phyloP scores from a whole-genome alignment of 2,329 filamentous ascomycete species.

The Diaporthe australafricana region DNA sequence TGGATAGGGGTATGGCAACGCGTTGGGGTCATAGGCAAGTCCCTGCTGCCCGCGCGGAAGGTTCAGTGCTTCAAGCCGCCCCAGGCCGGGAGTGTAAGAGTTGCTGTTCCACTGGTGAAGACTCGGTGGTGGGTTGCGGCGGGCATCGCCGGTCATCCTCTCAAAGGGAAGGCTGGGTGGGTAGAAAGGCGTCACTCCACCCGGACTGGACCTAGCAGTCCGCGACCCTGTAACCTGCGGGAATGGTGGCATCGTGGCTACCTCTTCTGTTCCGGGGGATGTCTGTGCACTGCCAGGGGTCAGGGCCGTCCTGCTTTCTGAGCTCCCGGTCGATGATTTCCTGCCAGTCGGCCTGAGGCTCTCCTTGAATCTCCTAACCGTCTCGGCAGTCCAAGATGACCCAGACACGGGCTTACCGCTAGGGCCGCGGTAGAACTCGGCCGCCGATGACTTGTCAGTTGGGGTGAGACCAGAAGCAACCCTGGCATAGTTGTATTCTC shows the following conservation, averaged over 20 bases:
- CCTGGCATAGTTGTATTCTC: slow-evolving; percentile 24
- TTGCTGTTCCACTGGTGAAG: slow-evolving; percentile 45
- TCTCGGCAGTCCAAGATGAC: slow-evolving; percentile 48
- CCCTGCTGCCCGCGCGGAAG: slow-evolving; percentile 39
- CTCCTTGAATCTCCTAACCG: slow-evolving; percentile 46
- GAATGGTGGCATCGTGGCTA: slow-evolving; percentile 24
- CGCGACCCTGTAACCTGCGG: slow-evolving; percentile 40
- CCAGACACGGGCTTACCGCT: slow-evolving; percentile 45
- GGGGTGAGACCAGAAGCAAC: slow-evolving; percentile 27
- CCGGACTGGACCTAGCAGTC: slow-evolving; percentile 48
- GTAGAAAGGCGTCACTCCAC: slow-evolving; percentile 42
- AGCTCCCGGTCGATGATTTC: slow-evolving; percentile 30
- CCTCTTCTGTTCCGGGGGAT: slow-evolving; percentile 25
- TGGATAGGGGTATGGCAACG: slow-evolving; percentile 43
- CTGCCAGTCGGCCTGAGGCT: slow-evolving; percentile 36
- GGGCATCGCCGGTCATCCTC: slow-evolving; percentile 27
- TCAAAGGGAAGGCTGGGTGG: slow-evolving; percentile 41
- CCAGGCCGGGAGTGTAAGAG: slow-evolving; percentile 40
- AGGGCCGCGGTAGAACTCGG: slow-evolving; percentile 45
- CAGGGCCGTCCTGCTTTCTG: slow-evolving; percentile 16
- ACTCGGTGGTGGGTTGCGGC: slow-evolving; percentile 23
- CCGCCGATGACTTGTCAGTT: slow-evolving; percentile 30
- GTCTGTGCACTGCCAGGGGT: slow-evolving; percentile 28
- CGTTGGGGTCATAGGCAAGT: slow-evolving; percentile 40
- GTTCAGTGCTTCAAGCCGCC: not conserved